A percentile compares a stretch with the other conserved stretches of the same genome.
Conservation (phyloP, 768 basidiomycete genomes). For the Coprinellus micaceus region DNA sequence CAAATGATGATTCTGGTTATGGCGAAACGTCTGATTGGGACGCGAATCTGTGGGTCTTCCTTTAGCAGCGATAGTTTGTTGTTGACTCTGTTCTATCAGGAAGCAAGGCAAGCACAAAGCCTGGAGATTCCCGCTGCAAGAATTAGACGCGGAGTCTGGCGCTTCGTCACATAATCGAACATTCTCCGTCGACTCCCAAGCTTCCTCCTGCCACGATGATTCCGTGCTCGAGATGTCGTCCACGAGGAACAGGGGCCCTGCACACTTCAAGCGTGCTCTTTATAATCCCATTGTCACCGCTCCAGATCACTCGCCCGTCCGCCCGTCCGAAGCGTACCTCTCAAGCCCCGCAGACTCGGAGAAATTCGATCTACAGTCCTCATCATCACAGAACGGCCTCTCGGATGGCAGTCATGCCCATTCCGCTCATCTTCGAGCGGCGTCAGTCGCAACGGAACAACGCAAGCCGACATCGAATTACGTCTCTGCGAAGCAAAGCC, state of each 20-base stretch:
- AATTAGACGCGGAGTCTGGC: constrained; percentile 33
- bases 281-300: constrained; percentile 43
- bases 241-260: constrained; percentile 12
- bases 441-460: constrained; percentile 33
- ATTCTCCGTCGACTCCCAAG: constrained; percentile 58
- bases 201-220: constrained; percentile 42
- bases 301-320: constrained; percentile 41
- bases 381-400: background rate
- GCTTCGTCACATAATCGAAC: constrained; percentile 53
- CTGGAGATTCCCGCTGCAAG: constrained; percentile 39
- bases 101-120: constrained; percentile 25
- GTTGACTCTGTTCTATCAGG: constrained; percentile 3
- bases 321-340: constrained; percentile 50
- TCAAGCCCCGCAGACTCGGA: constrained; percentile 58
- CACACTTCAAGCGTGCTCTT: constrained; percentile 18
- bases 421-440: constrained; percentile 49
- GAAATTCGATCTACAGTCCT: constrained; percentile 34
- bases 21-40: constrained; percentile 46
- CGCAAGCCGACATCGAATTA: constrained; percentile 16
- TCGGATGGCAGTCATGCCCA: background rate
- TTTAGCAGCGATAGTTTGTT: background rate
- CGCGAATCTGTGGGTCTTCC: constrained; percentile 30
- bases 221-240: constrained; percentile 24
- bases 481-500: constrained; percentile 68
- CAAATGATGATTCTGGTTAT: constrained; percentile 46